Conservation (phyloP, 371 early-diverging fungal species). For the Circinella minor region DNA sequence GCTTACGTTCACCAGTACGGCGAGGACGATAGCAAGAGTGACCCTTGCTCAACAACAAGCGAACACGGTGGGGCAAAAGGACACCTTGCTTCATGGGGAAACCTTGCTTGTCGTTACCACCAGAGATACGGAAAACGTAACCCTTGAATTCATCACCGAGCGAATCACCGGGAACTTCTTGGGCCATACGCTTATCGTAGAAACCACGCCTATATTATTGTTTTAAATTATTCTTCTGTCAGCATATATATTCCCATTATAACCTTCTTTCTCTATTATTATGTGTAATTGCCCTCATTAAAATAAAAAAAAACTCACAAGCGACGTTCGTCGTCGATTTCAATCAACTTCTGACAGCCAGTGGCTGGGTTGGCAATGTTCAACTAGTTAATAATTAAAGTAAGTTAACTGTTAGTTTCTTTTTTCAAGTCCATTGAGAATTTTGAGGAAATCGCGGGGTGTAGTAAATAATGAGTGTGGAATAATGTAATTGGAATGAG, state of each 20-base stretch:
- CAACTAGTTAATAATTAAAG: constrained; percentile 61
- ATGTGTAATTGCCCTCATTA: neutral
- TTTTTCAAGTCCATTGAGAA: too few species aligned
- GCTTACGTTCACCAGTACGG: constrained; percentile 98
- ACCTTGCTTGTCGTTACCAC: constrained; percentile 99
- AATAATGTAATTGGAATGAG: neutral
- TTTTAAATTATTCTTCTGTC: neutral
- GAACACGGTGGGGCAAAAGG: constrained; percentile 92
- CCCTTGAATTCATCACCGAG: constrained; percentile 99
- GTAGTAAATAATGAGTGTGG: neutral
- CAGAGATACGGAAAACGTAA: constrained; percentile 98
- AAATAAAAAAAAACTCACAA: constrained; percentile 65
- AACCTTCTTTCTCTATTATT: neutral
- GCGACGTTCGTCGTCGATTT: constrained; percentile 97
- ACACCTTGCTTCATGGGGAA: constrained; percentile 99
- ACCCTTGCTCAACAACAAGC: constrained; percentile 95
- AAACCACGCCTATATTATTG: constrained; percentile 79
- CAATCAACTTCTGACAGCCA: constrained; percentile 98
- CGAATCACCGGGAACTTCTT: constrained; percentile 96
- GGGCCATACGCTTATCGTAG: constrained; percentile 98
- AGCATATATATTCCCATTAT: neutral
- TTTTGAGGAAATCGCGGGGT: neutral
- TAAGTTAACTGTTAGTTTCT: neutral
- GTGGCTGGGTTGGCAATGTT: constrained; percentile 99
- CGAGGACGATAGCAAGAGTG: constrained; percentile 99